Conservation (phyloP, 257 asterid genomes). For the Ocimum tenuiflorum region DNA sequence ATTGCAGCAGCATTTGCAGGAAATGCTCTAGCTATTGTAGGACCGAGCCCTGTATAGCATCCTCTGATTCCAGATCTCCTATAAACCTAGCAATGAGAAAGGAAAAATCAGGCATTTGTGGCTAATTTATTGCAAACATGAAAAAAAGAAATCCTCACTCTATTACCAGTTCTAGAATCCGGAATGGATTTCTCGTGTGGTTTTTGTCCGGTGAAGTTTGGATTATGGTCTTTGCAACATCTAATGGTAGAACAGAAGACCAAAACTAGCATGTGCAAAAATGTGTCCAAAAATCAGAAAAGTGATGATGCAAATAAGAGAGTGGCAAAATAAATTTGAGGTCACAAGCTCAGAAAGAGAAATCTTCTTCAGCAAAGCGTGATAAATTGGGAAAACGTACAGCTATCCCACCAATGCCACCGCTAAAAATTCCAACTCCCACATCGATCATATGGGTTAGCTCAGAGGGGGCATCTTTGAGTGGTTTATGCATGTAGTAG, state of each 20-base stretch:
- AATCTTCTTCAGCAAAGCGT: conserved; percentile 4
- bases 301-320: conserved; percentile 5
- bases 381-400: conserved; percentile 39
- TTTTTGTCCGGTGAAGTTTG: conserved; percentile 57
- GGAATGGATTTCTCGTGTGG: conserved; percentile 62
- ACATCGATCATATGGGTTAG: conserved; percentile 51
- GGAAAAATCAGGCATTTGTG: conserved; percentile 21
- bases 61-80: conserved; percentile 67
- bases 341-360: conserved; percentile 2
- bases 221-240: conserved; percentile 84
- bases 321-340: background rate
- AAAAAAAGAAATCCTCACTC: conserved; percentile 11
- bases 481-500: conserved; percentile 54
- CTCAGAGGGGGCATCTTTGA: conserved; percentile 49
- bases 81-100: conserved; percentile 52
- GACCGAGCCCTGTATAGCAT: conserved; percentile 87
- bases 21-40: conserved; percentile 72
- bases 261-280: conserved; percentile 44
- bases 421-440: conserved; percentile 76
- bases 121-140: background rate
- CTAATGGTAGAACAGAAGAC: conserved; percentile 70
- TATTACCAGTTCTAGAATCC: conserved; percentile 49
- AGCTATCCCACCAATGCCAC: conserved; percentile 79
- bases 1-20: conserved; percentile 76
- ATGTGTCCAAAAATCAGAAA: conserved; percentile 15